phyloP scores from a whole-genome alignment of 192 early-diverging fungal species.

The Helicostylum pulchrum region DNA sequence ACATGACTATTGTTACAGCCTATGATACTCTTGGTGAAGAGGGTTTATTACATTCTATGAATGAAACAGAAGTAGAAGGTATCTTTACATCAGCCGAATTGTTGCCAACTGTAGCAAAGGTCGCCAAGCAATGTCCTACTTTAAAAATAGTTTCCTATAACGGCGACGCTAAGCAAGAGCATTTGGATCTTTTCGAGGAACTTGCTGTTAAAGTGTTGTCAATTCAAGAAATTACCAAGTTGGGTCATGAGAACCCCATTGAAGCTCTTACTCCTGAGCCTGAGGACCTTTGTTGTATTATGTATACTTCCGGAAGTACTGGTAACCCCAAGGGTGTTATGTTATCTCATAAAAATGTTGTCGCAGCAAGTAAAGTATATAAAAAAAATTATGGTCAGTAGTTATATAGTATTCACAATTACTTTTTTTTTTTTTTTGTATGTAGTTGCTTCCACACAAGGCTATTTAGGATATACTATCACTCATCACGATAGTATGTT shows the following conservation, averaged over 20 bases:
- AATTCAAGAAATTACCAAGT: slow-evolving; percentile 58
- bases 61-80: slow-evolving; percentile 67
- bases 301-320: slow-evolving; percentile 91
- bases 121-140: slow-evolving; percentile 52
- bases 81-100: slow-evolving; percentile 75
- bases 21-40: slow-evolving; percentile 84
- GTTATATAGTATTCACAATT: neutral
- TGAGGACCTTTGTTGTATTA: slow-evolving; percentile 76
- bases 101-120: slow-evolving; percentile 59
- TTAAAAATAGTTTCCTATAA: slow-evolving; percentile 68
- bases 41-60: slow-evolving; percentile 71
- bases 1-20: slow-evolving; percentile 77
- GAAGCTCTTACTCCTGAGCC: slow-evolving; percentile 58
- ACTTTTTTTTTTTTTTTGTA: slow-evolving; percentile 21
- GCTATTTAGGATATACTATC: slow-evolving; percentile 47
- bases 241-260: slow-evolving; percentile 64
- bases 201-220: slow-evolving; percentile 55
- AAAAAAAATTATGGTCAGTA: neutral
- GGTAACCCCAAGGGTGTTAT: slow-evolving; percentile 92
- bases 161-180: slow-evolving; percentile 53
- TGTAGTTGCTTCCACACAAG: slow-evolving; percentile 58
- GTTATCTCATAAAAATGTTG: slow-evolving; percentile 77
- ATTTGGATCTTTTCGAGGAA: slow-evolving; percentile 47
- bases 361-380: slow-evolving; percentile 63
- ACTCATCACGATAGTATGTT: slow-evolving; percentile 49